Percentiles rank a stretch among this genome's conserved stretches.
phyloP scores from a whole-genome alignment of 2,329 filamentous ascomycete species.

The Emmonsiellopsis sp. region DNA sequence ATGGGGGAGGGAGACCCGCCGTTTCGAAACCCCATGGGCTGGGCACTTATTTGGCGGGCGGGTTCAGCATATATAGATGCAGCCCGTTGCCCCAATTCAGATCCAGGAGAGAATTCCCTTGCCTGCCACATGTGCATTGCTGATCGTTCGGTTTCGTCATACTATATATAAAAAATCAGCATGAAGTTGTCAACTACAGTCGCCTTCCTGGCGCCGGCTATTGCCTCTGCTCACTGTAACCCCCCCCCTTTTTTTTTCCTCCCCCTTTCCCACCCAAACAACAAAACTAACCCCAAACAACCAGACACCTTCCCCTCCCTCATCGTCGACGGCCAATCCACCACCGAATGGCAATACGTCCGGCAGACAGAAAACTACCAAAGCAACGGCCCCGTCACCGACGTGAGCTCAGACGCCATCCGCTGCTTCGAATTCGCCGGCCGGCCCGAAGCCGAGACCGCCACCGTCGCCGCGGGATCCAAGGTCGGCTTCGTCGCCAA shows the following conservation, averaged over 20 bases:
- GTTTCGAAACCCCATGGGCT: too few species aligned
- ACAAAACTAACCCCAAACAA: background rate
- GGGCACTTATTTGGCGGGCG: too few species aligned
- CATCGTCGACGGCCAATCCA: conserved; percentile 2
- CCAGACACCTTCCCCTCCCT: conserved; percentile 5
- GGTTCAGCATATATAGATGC: too few species aligned
- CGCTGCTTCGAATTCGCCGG: conserved; percentile 8
- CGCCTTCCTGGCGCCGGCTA: background rate
- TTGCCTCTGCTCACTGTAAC: background rate
- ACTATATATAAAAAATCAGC: background rate
- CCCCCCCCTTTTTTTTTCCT: too few species aligned
- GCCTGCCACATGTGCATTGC: too few species aligned
- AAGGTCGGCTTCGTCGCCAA: conserved; percentile 26
- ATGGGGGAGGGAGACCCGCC: too few species aligned
- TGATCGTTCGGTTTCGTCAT: too few species aligned
- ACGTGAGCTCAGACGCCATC: conserved; percentile 7
- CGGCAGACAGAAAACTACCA: conserved; percentile 4
- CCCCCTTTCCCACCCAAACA: background rate
- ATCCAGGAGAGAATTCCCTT: background rate
- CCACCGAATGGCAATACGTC: conserved; percentile 4
- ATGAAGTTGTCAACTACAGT: background rate
- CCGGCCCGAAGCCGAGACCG: conserved; percentile 21
- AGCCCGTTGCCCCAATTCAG: too few species aligned
- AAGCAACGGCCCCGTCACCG: conserved; percentile 2
- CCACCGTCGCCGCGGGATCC: conserved; percentile 8